phyloP scores from a whole-genome alignment of 164 flowering plant genomes.

The Piper betle region DNA sequence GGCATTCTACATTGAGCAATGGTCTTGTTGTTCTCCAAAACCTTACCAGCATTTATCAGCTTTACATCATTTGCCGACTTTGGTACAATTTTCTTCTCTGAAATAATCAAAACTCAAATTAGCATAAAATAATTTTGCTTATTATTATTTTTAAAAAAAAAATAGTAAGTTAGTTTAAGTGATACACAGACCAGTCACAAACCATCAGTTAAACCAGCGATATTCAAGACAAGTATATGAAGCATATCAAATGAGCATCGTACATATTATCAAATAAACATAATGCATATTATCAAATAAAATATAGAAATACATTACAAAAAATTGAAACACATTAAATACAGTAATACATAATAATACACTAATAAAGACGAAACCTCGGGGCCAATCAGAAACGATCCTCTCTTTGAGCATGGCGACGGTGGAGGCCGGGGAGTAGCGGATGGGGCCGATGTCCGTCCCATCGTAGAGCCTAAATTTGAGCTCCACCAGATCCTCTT shows the following conservation, averaged over 20 bases:
- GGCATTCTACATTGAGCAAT: conserved; percentile 34
- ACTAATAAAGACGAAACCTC: conserved; percentile 19
- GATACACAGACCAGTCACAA: no score
- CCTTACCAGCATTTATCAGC: conserved; percentile 32
- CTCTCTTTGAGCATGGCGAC: conserved; percentile 53
- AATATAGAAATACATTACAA: no score
- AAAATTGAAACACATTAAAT: neutral
- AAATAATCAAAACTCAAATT: conserved; percentile 1
- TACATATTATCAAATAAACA: no score
- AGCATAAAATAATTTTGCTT: no score
- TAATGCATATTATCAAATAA: no score
- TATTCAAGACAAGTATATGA: no score
- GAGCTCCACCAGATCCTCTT: conserved; percentile 48
- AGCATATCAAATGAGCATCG: no score
- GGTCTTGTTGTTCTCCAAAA: conserved; percentile 35
- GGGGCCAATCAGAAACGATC: conserved; percentile 53
- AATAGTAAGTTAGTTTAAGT: neutral
- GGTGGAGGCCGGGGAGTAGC: conserved; percentile 42
- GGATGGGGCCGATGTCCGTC: conserved; percentile 54
- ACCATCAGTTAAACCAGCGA: no score
- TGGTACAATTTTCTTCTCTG: conserved; percentile 27
- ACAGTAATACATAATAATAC: no score
- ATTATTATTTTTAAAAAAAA: no score
- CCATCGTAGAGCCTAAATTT: conserved; percentile 56
- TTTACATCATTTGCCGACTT: conserved; percentile 32